A percentile compares a stretch with the other conserved stretches of the same genome.
These are phyloP conservation scores for Priceomyces medius DNA, from an alignment of 805 yeast genomes.

Conservation along the genomic window DNA sequence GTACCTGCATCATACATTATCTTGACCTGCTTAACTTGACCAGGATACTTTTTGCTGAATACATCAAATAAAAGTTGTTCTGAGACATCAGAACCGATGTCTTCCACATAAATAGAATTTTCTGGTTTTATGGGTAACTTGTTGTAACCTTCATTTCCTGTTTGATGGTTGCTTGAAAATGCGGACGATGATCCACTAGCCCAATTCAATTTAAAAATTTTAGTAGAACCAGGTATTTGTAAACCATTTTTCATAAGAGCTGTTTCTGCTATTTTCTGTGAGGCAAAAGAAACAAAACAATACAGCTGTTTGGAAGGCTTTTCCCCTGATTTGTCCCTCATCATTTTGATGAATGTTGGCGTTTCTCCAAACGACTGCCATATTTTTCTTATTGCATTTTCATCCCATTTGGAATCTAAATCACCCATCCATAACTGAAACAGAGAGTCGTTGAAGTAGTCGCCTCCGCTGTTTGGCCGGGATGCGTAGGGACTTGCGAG, in stretches of 20 bases:
- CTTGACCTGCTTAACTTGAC: constrained; percentile 67
- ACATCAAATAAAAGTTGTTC: constrained; percentile 63
- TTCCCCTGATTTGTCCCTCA: constrained; percentile 54
- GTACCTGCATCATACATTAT: constrained; percentile 74
- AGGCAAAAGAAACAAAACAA: constrained; percentile 76
- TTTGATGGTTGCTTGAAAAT: constrained; percentile 1
- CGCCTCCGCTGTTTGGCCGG: neutral
- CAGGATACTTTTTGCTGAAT: constrained; percentile 68
- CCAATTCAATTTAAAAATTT: constrained; percentile 72
- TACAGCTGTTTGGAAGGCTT: constrained; percentile 47
- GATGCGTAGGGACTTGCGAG: constrained; percentile 6
- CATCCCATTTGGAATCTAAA: constrained; percentile 82
- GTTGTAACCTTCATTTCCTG: neutral
- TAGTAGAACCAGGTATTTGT: constrained; percentile 64
- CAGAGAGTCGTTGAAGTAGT: constrained; percentile 7
- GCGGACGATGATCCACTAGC: constrained; percentile 50
- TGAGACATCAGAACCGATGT: constrained; percentile 68
- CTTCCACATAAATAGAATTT: constrained; percentile 80
- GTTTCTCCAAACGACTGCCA: constrained; percentile 73
- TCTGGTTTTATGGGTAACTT: constrained; percentile 12
- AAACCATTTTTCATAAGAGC: constrained; percentile 71
- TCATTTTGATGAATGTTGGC: constrained; percentile 60
- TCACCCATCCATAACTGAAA: constrained; percentile 86
- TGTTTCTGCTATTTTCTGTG: constrained; percentile 56
- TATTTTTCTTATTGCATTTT: constrained; percentile 57